phyloP scores from a whole-genome alignment of 805 yeast species.

The Candida maris region DNA sequence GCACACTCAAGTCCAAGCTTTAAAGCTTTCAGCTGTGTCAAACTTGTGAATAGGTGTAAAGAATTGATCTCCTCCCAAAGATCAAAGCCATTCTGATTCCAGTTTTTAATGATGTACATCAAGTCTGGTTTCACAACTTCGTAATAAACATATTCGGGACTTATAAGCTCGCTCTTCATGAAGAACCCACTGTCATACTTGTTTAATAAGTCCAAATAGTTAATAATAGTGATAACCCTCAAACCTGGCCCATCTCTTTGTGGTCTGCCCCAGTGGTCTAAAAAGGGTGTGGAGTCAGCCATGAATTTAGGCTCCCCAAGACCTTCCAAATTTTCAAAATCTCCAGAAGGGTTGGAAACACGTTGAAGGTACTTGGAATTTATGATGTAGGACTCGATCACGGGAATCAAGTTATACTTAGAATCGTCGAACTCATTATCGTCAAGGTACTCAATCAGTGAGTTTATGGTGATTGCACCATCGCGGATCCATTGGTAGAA shows the following conservation, averaged over 20 bases:
- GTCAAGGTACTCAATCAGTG: slow-evolving; percentile 54
- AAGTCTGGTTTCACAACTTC: slow-evolving; percentile 67
- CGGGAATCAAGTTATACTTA: slow-evolving; percentile 13
- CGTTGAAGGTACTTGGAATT: slow-evolving; percentile 62
- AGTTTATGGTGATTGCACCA: slow-evolving; percentile 72
- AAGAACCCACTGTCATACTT: slow-evolving; percentile 26
- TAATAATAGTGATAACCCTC: slow-evolving; percentile 60
- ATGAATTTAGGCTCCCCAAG: slow-evolving; percentile 90
- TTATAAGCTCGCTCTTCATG: slow-evolving; percentile 28
- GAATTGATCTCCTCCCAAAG: slow-evolving; percentile 88
- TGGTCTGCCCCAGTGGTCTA: slow-evolving; percentile 85
- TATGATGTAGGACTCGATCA: slow-evolving; percentile 59
- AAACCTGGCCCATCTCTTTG: slow-evolving; percentile 94
- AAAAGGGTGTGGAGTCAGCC: slow-evolving; percentile 61
- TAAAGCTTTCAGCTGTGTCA: slow-evolving; percentile 71
- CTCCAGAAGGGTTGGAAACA: slow-evolving; percentile 65
- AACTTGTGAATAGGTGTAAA: slow-evolving; percentile 72
- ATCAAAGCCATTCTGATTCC: slow-evolving; percentile 74
- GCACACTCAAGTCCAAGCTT: slow-evolving; percentile 48
- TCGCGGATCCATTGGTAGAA: slow-evolving; percentile 91
- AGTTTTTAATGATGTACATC: slow-evolving; percentile 53
- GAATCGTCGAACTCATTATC: slow-evolving; percentile 35
- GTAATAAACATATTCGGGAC: slow-evolving; percentile 39
- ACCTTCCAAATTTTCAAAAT: slow-evolving; percentile 47
- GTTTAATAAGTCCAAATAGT: slow-evolving; percentile 46